phyloP scores from a whole-genome alignment of 2,329 filamentous ascomycete genomes.

The Nannizzia gypsea region DNA sequence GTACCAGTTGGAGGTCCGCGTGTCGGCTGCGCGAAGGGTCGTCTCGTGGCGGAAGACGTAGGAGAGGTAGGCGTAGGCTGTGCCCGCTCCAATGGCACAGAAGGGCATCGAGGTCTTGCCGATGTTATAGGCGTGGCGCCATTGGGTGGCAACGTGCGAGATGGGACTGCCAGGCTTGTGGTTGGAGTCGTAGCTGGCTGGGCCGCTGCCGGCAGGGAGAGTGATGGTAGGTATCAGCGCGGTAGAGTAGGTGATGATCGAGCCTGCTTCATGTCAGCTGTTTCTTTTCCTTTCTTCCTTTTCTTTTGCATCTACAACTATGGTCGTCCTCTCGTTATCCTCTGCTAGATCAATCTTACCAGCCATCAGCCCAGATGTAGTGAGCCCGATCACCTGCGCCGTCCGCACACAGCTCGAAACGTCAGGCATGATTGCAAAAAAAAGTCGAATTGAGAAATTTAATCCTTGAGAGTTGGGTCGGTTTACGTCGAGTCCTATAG shows the following conservation, averaged over 20 bases:
- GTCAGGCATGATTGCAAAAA: background rate
- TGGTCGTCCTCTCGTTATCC: background rate
- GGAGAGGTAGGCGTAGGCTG: conserved; percentile 37
- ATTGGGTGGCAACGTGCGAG: conserved; percentile 23
- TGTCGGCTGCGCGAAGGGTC: conserved; percentile 9
- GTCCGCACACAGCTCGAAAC: conserved; percentile 8
- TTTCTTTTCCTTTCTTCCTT: background rate
- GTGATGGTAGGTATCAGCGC: conserved; percentile 12
- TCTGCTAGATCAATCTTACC: conserved; percentile 7
- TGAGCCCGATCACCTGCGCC: conserved; percentile 12
- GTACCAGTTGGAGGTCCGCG: conserved; percentile 17
- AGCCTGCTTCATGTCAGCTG: conserved; percentile 5
- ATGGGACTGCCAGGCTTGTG: conserved; percentile 11
- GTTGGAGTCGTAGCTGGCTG: conserved; percentile 11
- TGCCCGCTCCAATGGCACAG: conserved; percentile 40
- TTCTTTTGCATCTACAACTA: background rate
- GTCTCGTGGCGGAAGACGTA: conserved; percentile 16
- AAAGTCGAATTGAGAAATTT: background rate
- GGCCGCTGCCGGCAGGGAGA: conserved; percentile 9
- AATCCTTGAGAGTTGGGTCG: background rate
- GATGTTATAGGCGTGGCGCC: conserved; percentile 30
- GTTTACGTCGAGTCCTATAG: background rate
- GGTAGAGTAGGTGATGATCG: conserved; percentile 11
- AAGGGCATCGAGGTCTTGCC: conserved; percentile 44
- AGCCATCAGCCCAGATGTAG: conserved; percentile 10